Evolutionary conservation across 2,329 filamentous ascomycete species (phyloP), one percentile per base, ranked within the genome.

Genomic region (Pseudopyrenochaeta lycopersici): DNA sequence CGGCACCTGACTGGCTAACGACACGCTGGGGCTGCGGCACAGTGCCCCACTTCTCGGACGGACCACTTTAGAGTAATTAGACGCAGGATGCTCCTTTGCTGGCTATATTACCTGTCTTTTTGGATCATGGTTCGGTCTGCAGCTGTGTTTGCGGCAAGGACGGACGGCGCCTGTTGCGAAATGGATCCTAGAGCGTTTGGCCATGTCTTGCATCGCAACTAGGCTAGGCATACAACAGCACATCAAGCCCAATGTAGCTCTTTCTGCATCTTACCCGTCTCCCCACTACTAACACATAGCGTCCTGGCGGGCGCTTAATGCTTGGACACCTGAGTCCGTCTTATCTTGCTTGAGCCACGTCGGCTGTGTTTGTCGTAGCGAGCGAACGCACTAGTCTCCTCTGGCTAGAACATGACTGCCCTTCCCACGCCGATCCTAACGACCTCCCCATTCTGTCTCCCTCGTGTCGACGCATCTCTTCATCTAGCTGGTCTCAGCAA

Each of bases 51-150:
- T 54, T 58, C 49, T 45, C 49, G 30, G 50, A 48, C 30, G 51
- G 39, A 56, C 49, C 62, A 60, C 53, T 60, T 43, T 53, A 46
- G 21, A 47, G 40, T 60, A 43, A 63, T 63, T 72, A 72, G 65
- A 67, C 70, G 70, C 71, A 72, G 46, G 49, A 45, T 39, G 44
- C 46, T 64, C 62, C 52, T 60, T 52, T 49, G 66, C 60, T 60
- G 62, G 61, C 55, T 58, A 66, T 66, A 66, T 67, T 64, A 56
- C 49, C 49, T 45, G 44, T 41, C 43, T 18, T 44, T 58, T 50
- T 46, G 44, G 49, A 46, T 48, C 52, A 52, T 36, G 51, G 49
- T 21, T 47, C 44, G 47, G 40, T 38, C 58, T 55, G 61, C 59
- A 58, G 48, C 52, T 41, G 56, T 45, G 15, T 44, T 31, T 41